Evolutionary conservation across 352 stramenopile genomes (phyloP), one percentile per base, ranked within the genome.

Genomic region (Globisporangium abappressorium): DNA sequence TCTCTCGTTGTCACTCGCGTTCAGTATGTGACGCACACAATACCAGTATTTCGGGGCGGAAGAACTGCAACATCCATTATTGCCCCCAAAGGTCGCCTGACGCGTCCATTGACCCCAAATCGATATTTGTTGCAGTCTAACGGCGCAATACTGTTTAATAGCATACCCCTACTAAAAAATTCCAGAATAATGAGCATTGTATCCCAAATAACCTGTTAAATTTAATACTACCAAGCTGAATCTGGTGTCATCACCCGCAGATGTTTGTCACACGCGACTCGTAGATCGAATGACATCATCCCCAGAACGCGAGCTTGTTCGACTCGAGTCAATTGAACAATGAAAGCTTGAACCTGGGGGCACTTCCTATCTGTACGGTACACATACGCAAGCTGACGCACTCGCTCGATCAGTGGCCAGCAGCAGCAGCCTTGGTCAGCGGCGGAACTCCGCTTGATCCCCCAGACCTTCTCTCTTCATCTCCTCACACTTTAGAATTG

Each of bases 201-300:
- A 41, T 41, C 30, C n/a, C 47, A 0, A 6, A 33, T 18, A 20
- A 33, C 22, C 51, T 57, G 24, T 36, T 5, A 14, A n/a, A 57
- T 14, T 22, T 14, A 33, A 22, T 57, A 49, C 1, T 5, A 2
- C 15, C 43, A n/a, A n/a, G 11, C 43, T 4, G 43, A 49, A n/a
- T 49, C 43, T 49, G 43, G 43, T 49, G 43, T 49, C 43, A 49
- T 49, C 43, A 49, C n/a, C 43, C 5, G 9, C 9, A 30, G 0
- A 30, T 24, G 6, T 55, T 26, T 57, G 53, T 58, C 53, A 38
- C 15, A 26, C 15, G 1, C 15, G 54, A 26, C 54, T 41, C 51
- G 49, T 20, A 28, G 9, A n/a, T 47, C 49, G 49, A 60, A 60
- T 60, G 55, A 60, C 55, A 60, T 60, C 55, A 60, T 60, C 55